These are phyloP conservation scores for Suhomyces anneliseae DNA, from an alignment of 1,139 yeast genomes.

Conservation along the genomic window DNA sequence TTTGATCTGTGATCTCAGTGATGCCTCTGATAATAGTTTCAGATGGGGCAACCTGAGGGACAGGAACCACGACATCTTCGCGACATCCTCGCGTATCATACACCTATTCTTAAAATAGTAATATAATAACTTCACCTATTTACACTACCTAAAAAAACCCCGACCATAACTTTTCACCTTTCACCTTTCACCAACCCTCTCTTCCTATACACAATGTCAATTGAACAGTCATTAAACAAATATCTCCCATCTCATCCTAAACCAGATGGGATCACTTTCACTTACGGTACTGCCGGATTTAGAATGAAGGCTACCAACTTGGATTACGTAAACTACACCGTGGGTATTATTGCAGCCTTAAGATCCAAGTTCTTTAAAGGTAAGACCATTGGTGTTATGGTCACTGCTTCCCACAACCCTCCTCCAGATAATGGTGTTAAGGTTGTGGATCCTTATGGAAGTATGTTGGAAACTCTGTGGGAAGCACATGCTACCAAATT, in stretches of 20 bases:
- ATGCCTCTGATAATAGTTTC: background rate
- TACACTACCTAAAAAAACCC: background rate
- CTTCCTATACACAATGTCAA: constrained; percentile 9
- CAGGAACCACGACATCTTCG: background rate
- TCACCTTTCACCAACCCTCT: background rate
- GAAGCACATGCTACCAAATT: constrained; percentile 75
- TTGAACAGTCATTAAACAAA: constrained; percentile 10
- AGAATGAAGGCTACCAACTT: constrained; percentile 70
- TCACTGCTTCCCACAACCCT: constrained; percentile 96
- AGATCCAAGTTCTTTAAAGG: constrained; percentile 73
- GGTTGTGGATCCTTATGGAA: constrained; percentile 90
- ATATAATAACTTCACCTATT: background rate
- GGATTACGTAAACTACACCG: constrained; percentile 83
- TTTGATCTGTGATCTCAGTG: background rate
- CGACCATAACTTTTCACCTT: too few relatives aligned
- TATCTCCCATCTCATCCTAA: constrained; percentile 35
- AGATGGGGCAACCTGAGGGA: background rate
- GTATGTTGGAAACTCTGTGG: constrained; percentile 87
- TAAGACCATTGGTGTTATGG: constrained; percentile 83
- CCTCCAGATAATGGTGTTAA: constrained; percentile 96
- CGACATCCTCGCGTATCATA: too few relatives aligned
- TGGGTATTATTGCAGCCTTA: constrained; percentile 78
- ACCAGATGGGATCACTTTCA: constrained; percentile 47
- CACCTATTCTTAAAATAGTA: too few relatives aligned
- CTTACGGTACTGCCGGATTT: constrained; percentile 97